Percentiles rank a stretch among this genome's conserved stretches.
Conservation (phyloP, 495 filamentous ascomycete species). For the Lepidopterella palustris region DNA sequence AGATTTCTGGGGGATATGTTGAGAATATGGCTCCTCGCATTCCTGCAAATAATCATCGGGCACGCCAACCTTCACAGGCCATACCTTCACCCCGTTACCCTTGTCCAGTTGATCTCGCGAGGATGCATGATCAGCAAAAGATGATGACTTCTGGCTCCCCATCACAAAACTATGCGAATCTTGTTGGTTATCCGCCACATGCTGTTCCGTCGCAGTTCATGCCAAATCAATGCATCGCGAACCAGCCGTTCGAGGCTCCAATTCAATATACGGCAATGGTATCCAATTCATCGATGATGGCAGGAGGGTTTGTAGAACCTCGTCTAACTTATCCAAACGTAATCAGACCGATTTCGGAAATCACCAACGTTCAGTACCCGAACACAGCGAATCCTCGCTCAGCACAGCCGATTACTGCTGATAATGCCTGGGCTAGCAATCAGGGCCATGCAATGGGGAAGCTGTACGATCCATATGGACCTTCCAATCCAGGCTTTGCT, state of each 20-base stretch:
- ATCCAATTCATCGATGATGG: not conserved
- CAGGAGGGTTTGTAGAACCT: not conserved
- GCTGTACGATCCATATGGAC: constrained; percentile 14
- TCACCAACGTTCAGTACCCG: not conserved
- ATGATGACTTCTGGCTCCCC: not conserved
- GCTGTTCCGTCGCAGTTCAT: not conserved
- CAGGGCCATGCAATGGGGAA: not conserved
- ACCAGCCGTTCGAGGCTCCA: not conserved
- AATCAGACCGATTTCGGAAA: not conserved
- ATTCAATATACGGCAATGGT: not conserved
- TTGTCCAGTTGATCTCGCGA: not conserved
- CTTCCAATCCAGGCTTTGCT: constrained; percentile 12
- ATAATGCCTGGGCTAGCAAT: not conserved
- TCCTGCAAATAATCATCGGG: not conserved
- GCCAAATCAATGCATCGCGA: not conserved
- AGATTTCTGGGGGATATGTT: not conserved
- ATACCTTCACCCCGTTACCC: not conserved
- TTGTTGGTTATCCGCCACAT: not conserved
- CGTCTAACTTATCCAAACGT: not conserved
- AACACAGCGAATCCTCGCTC: no score
- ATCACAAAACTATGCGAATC: not conserved
- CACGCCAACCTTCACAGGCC: not conserved
- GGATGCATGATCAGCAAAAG: not conserved
- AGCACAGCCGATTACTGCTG: no score
- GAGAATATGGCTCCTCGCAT: not conserved